These are phyloP conservation scores for Solanum tarijense DNA, from an alignment of 257 asterid genomes.

Conservation along the genomic window DNA sequence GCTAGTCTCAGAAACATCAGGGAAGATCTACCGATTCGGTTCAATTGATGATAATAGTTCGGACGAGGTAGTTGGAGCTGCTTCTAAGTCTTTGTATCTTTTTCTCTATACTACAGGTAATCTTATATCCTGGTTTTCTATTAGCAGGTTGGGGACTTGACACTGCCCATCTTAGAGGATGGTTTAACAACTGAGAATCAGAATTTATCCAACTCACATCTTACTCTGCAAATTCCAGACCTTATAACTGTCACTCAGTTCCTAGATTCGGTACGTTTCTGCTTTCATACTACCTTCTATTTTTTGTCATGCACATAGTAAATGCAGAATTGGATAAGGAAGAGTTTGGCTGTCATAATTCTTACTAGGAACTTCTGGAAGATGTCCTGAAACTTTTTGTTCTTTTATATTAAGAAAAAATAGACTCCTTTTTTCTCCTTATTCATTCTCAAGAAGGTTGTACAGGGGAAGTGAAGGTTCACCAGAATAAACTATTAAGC, in stretches of 20 bases:
- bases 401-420: background rate
- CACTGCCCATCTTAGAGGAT: constrained; percentile 26
- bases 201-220: constrained; percentile 37
- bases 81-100: constrained; percentile 1
- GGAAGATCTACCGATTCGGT: constrained; percentile 27
- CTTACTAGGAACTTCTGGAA: background rate
- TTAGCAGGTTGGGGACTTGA: constrained; percentile 32
- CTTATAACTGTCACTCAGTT: constrained; percentile 58
- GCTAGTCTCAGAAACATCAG: constrained; percentile 35
- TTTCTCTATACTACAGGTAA: background rate
- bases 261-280: constrained; percentile 53
- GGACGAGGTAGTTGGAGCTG: constrained; percentile 29
- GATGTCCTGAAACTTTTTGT: background rate
- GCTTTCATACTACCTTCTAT: background rate
- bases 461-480: background rate
- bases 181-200: constrained; percentile 48
- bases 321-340: background rate
- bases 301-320: background rate
- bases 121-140: constrained; percentile 6
- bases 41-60: constrained; percentile 21
- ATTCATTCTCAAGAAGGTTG: background rate
- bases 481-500: background rate
- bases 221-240: constrained; percentile 36
- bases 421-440: background rate
- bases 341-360: background rate